Percentiles rank a stretch among this genome's conserved stretches.
These are phyloP conservation scores for Periconia macrospinosa DNA, from an alignment of 2,329 filamentous ascomycete species.

Conservation along the genomic window DNA sequence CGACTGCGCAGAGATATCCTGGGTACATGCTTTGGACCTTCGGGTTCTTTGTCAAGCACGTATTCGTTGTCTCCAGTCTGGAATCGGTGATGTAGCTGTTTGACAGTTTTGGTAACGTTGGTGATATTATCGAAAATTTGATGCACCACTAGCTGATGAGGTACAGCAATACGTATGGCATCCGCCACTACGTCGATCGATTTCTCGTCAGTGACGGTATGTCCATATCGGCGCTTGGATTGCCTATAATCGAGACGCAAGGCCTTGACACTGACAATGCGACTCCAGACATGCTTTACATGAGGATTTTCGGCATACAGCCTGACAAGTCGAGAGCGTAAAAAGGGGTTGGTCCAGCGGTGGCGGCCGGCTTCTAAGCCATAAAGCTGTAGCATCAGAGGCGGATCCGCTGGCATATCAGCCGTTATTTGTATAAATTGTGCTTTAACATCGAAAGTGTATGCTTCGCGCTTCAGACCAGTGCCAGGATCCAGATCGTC, in stretches of 20 bases:
- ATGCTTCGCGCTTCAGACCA: conserved; percentile 60
- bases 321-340: conserved; percentile 76
- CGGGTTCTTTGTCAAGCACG: conserved; percentile 80
- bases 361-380: conserved; percentile 80
- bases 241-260: conserved; percentile 80
- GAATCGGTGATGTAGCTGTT: conserved; percentile 93
- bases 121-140: conserved; percentile 91
- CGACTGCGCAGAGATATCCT: conserved; percentile 81
- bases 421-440: conserved; percentile 85
- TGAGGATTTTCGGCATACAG: conserved; percentile 86
- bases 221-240: conserved; percentile 68
- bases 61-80: conserved; percentile 86
- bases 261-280: conserved; percentile 80
- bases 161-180: conserved; percentile 83
- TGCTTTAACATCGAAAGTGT: conserved; percentile 81
- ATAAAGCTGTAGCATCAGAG: conserved; percentile 87
- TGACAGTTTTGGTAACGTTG: conserved; percentile 82
- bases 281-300: conserved; percentile 81
- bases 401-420: conserved; percentile 84
- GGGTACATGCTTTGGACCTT: conserved; percentile 83
- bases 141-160: conserved; percentile 87
- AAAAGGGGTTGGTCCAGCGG: conserved; percentile 82
- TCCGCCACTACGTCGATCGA: conserved; percentile 84
- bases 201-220: conserved; percentile 68
- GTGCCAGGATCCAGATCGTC: conserved; percentile 29